phyloP scores from a whole-genome alignment of 2,329 filamentous ascomycete genomes.

The Helicocarpus griseus region DNA sequence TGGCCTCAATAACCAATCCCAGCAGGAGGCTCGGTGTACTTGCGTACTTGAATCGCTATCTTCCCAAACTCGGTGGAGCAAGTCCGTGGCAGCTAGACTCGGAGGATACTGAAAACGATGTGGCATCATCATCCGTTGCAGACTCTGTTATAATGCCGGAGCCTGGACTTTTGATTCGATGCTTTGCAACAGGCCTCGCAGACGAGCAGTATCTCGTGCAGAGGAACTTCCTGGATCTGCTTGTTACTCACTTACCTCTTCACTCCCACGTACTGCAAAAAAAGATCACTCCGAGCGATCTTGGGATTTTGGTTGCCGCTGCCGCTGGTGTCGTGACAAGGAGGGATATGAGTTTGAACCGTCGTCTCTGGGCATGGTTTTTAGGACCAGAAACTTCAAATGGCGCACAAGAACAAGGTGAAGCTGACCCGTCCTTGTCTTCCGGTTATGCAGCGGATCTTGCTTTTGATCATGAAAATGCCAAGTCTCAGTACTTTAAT shows the following conservation, averaged over 20 bases:
- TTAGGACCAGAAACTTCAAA: slow-evolving; percentile 61
- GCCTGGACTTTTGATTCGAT: slow-evolving; percentile 79
- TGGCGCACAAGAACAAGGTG: slow-evolving; percentile 27
- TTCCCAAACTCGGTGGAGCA: slow-evolving; percentile 58
- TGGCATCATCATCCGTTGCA: slow-evolving; percentile 26
- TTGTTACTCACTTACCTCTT: slow-evolving; percentile 82
- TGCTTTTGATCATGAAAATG: slow-evolving; percentile 37
- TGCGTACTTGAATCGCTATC: slow-evolving; percentile 68
- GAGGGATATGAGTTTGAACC: slow-evolving; percentile 92
- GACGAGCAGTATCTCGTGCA: slow-evolving; percentile 90
- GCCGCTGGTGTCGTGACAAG: slow-evolving; percentile 80
- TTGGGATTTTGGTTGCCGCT: slow-evolving; percentile 71
- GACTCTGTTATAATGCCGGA: slow-evolving; percentile 58
- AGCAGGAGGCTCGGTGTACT: slow-evolving; percentile 77
- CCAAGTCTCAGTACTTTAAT: slow-evolving; percentile 72
- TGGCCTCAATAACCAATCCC: slow-evolving; percentile 83
- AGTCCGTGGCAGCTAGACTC: slow-evolving; percentile 23
- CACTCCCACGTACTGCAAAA: slow-evolving; percentile 72
- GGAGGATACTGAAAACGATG: slow-evolving; percentile 18
- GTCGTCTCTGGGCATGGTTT: slow-evolving; percentile 92
- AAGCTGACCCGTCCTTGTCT: slow-evolving; percentile 20
- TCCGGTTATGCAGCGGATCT: slow-evolving; percentile 19
- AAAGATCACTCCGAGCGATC: slow-evolving; percentile 61
- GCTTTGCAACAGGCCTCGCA: slow-evolving; percentile 78
- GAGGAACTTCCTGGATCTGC: slow-evolving; percentile 81